A percentile compares a stretch with the other conserved stretches of the same genome.
Evolutionary conservation across 2,329 filamentous ascomycete genomes (phyloP).

Genomic region (Paecilomyces sp.): DNA sequence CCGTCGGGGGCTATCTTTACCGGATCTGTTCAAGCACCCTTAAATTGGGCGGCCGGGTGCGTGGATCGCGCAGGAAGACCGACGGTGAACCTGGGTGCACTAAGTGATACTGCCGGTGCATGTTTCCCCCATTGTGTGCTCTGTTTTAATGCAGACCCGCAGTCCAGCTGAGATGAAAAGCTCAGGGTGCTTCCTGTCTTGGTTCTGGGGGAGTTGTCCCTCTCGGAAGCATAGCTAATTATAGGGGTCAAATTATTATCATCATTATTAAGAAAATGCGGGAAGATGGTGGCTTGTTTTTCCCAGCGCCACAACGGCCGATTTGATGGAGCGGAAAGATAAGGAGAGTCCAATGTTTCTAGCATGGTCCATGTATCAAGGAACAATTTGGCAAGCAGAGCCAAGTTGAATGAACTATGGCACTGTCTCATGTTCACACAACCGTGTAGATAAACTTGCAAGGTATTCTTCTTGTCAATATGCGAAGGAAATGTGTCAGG

Average conservation of each 20-base stretch:
- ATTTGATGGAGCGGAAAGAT: not conserved
- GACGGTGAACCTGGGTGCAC: not conserved
- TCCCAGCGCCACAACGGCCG: not conserved
- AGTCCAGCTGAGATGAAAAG: not conserved
- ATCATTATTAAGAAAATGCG: not conserved
- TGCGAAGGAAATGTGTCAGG: no score
- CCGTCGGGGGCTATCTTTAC: not conserved
- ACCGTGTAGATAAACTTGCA: no score
- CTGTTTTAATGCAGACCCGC: not conserved
- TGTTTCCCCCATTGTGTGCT: not conserved
- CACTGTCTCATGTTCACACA: no score
- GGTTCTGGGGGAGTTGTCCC: not conserved
- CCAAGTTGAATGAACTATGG: no score
- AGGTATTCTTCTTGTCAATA: no score
- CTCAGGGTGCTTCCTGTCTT: not conserved
- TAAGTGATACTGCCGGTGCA: not conserved
- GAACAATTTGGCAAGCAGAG: no score
- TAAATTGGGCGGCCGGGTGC: not conserved
- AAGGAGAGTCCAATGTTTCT: not conserved
- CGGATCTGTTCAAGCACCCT: not conserved
- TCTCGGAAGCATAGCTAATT: not conserved
- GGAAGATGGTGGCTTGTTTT: not conserved
- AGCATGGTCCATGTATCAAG: not conserved
- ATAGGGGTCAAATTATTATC: not conserved
- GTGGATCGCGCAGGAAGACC: not conserved